Base-by-base conservation (phyloP, 805 yeast species). In the Candida yuanshanica region DNA sequence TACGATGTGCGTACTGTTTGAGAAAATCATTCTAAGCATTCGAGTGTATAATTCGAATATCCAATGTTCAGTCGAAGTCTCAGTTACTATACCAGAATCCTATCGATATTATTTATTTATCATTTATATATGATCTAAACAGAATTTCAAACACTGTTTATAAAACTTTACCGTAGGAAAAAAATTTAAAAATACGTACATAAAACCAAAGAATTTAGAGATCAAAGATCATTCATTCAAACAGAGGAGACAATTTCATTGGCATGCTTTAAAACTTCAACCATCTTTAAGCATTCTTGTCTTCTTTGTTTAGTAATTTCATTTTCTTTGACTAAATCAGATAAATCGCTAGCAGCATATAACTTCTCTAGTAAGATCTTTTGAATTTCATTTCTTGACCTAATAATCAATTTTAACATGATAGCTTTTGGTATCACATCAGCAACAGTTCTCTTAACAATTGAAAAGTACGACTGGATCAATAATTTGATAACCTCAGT, bases 341-440 rank as follows among this genome's bases (percentile, higher is more conserved):
- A 83, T 57, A 88, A 70, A 52, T 84, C 87, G 34, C 76, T 77
- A 42, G 81, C 75, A 47, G 83, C 81, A 65, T 91, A 93, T 47
- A 93, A 71, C 64, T 86, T 86, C 65, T 86, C 95, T 50, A 93
- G 71, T 48, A 93, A 72, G 51, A 85, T 95, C 61, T 81, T 86
- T 68, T 95, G 99, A 55, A 93, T 84, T 54, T 87, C 95, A 42
- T 78, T 81, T 69, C 86, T 88, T 32, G 95, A 83, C 56, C 74
- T 75, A 48, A 81, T 81, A 55, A 93, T 91, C 60, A 93, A 75
- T 64, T 91, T 90, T 56, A 91, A 73, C 95, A 90, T 89, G 48
- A 93, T 77, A 4, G 97, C 95, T 68, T 93, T 93, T 52, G 99
- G 99, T 52, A 93, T 83, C 56, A 90, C 70, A 60, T 93, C 99